A percentile compares a stretch with the other conserved stretches of the same genome.
Conservation (phyloP, 2,329 filamentous ascomycete species). For the Magnaporthiopsis incrustans region DNA sequence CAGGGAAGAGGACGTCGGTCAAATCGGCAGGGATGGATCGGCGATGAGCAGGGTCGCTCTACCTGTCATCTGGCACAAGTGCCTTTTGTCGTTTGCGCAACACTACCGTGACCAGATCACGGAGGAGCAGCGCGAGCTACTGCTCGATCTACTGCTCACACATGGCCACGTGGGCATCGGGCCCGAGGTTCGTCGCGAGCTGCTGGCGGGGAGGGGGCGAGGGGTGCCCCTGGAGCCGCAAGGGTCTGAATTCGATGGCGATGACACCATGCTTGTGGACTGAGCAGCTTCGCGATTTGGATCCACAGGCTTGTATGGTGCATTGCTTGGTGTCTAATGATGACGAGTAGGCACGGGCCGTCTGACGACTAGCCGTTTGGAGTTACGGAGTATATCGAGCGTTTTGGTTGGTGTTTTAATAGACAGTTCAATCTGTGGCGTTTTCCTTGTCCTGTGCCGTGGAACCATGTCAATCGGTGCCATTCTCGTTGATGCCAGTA, state of each 20-base stretch:
- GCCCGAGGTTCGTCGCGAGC: constrained; percentile 80
- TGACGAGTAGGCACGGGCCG: background rate
- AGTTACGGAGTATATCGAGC: background rate
- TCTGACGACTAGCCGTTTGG: background rate
- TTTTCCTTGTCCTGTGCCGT: background rate
- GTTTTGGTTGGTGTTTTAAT: background rate
- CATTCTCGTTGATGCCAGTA: too few relatives aligned
- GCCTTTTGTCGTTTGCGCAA: constrained; percentile 83
- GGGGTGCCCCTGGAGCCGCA: constrained; percentile 61
- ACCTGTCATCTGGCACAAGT: constrained; percentile 95
- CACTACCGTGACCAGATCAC: constrained; percentile 92
- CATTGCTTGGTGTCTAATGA: background rate
- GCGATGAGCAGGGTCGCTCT: constrained; percentile 34
- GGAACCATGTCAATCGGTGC: too few relatives aligned
- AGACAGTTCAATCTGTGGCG: background rate
- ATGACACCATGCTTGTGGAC: constrained; percentile 86
- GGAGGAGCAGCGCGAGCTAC: constrained; percentile 79
- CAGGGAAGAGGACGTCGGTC: constrained; percentile 38
- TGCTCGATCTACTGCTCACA: constrained; percentile 77
- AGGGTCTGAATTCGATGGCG: constrained; percentile 54
- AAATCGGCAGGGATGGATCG: constrained; percentile 23
- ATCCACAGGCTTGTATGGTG: background rate
- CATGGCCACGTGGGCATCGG: constrained; percentile 84
- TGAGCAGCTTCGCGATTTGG: constrained; percentile 10
- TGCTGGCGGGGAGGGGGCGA: constrained; percentile 79